Base-by-base conservation (phyloP, 2,329 filamentous ascomycete species). In the Cordyceps cateniannulata region DNA sequence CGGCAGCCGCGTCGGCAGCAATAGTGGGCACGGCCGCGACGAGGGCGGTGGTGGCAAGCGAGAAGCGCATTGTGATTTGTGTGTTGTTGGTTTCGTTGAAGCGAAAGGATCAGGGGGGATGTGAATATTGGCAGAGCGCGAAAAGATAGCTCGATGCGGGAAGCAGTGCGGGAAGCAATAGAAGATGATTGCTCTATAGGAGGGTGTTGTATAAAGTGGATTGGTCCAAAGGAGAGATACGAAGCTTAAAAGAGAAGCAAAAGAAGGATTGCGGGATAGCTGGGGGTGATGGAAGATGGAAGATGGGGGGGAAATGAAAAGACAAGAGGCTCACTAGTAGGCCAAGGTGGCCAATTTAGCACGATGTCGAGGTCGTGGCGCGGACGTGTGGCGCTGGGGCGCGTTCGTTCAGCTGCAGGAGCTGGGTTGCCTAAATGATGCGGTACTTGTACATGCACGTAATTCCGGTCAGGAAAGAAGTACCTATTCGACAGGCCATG, bases 41-140 rank as follows among this genome's bases (percentile, higher is more conserved):
- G 59, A 80, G 66, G 65, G 79, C 71, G 61, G 79, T 73, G 58
- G 78, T 51, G 29, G 51, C 49, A 20, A 62, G 69, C 61, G 82
- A 81, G 75, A 87, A 80, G 71, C 82, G 85, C 85, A 87, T 87
- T 63, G 66, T 79, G 70, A 58, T 24, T 25, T 54, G 59, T 61
- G 59, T 55, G 56, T 50, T 29, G 50, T 32, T 40, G 27, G 9
- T 40, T 42, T 29, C 12, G 38, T n/a, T 22, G 47, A 32, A 51
- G 35, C 22, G 47, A 42, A 35, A 29, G 55, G 20, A 40, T 42
- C 14, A 49, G 32, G 25, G 47, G 55, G 47, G 18, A 25, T 16
- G 24, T 22, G 45, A 7, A 18, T 55, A 2, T 14, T 25, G 6
- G 7, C 18, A 32, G 35, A 22, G 32, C 18, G n/a, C 3, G 24